Evolutionary conservation across 2,329 filamentous ascomycete genomes (phyloP), one percentile per base, ranked within the genome.

Genomic region (Hypoxylon sp.): DNA sequence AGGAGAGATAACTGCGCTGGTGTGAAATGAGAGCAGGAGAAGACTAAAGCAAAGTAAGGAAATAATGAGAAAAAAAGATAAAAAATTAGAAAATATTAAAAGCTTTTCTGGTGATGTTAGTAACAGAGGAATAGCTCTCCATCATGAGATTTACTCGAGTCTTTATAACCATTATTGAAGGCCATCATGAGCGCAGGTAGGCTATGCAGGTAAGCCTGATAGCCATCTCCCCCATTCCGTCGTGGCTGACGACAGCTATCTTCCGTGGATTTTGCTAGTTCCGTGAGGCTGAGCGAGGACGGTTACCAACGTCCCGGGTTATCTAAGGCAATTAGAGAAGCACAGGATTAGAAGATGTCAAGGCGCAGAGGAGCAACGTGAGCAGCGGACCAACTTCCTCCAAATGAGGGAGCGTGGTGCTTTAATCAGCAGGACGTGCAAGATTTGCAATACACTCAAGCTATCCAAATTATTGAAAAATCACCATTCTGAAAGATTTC

Each of bases 231-330:
- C 13, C 6, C 43, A 22, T 32, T 15, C 28, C 4, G 32, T 10
- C 10, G 8, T 20, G 13, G 37, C 44, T 47, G 50, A 39, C 52
- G 49, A 30, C 11, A 24, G 43, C 30, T 49, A 7, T 41, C 32
- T 48, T 26, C 41, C 28, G 28, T 56, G 66, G 60, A 53, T 58
- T 6, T 6, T 37, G 22, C 24, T 13, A 37, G 15, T 64, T 62
- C 66, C 66, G 64, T 6, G 39, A 51, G 66, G 66, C 60, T 62
- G 60, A 64, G 66, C 46, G 53, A 19, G 28, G 28, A 19, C 62
- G 59, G 63, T 22, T 54, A 46, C 51, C 54, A 19, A 56, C 46
- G 32, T 58, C 13, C 60, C 50, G 64, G 61, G 51, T 47, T 28
- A n/a, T 10, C 19, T 19, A 51, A 56, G 49, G 19, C 55, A 56